phyloP scores from a whole-genome alignment of 768 basidiomycete genomes.

The Chalciporus chontae region DNA sequence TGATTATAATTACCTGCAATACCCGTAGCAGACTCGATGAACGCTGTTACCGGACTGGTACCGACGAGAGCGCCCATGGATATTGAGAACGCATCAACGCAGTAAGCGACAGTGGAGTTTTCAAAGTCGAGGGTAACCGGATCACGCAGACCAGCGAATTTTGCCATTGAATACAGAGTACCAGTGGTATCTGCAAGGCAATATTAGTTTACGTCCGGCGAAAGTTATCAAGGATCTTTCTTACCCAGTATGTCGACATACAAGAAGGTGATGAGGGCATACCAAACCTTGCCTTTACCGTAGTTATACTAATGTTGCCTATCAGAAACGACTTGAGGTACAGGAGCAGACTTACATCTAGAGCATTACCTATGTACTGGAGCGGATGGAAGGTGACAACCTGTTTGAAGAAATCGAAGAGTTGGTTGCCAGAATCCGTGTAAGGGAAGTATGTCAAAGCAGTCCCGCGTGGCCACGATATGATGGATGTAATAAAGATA shows the following conservation, averaged over 20 bases:
- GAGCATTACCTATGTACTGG: constrained; percentile 56
- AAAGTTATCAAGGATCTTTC: constrained; percentile 26
- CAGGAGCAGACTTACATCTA: constrained; percentile 48
- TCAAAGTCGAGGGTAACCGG: constrained; percentile 86
- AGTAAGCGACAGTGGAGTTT: constrained; percentile 77
- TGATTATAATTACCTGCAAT: constrained; percentile 50
- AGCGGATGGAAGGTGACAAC: constrained; percentile 74
- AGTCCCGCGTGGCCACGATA: constrained; percentile 86
- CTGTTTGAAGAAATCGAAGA: constrained; percentile 83
- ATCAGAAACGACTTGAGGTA: constrained; percentile 4
- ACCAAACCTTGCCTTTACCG: constrained; percentile 76
- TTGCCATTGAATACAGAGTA: constrained; percentile 88
- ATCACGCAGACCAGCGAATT: constrained; percentile 84
- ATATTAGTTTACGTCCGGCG: neutral
- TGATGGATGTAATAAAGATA: constrained; percentile 78
- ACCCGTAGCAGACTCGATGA: constrained; percentile 80
- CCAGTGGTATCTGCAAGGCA: constrained; percentile 43
- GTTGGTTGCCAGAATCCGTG: constrained; percentile 58
- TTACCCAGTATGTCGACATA: constrained; percentile 82
- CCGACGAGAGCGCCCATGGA: constrained; percentile 79
- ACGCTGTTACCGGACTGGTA: constrained; percentile 78
- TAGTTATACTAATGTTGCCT: constrained; percentile 39
- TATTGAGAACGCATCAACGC: constrained; percentile 78
- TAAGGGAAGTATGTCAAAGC: constrained; percentile 81
- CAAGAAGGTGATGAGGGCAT: constrained; percentile 84